phyloP scores from a whole-genome alignment of 2,329 filamentous ascomycete species.

The Shiraia bambusicola region DNA sequence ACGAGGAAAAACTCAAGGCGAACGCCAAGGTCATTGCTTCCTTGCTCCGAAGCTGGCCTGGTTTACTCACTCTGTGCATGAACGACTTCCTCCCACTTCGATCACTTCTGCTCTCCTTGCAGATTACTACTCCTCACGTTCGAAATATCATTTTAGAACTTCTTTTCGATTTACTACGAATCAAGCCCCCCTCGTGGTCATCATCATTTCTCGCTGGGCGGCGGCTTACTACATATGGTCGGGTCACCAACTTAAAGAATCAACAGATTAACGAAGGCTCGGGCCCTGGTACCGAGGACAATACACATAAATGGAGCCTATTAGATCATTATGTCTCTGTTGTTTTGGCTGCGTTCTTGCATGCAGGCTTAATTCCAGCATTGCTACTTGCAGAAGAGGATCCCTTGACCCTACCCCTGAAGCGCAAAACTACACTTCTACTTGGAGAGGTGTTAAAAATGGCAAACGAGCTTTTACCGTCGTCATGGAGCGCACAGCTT shows the following conservation, averaged over 20 bases:
- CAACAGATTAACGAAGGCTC: constrained; percentile 53
- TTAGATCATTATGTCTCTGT: constrained; percentile 93
- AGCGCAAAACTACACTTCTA: constrained; percentile 85
- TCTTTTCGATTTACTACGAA: constrained; percentile 78
- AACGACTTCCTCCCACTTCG: constrained; percentile 81
- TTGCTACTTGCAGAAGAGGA: constrained; percentile 65
- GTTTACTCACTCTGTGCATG: constrained; percentile 83
- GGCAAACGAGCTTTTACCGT: constrained; percentile 80
- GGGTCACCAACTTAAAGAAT: constrained; percentile 80
- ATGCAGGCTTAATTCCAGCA: constrained; percentile 66
- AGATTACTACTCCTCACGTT: constrained; percentile 58
- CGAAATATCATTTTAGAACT: constrained; percentile 84
- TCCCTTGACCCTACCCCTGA: constrained; percentile 67
- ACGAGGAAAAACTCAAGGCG: constrained; percentile 71
- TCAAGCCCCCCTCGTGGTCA: constrained; percentile 93
- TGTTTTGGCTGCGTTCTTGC: constrained; percentile 80
- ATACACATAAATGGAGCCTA: constrained; percentile 69
- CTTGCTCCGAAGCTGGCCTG: constrained; percentile 90
- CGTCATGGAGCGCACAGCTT: constrained; percentile 76
- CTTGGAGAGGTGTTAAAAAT: constrained; percentile 91
- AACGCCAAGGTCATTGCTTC: constrained; percentile 92
- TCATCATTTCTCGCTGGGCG: constrained; percentile 92
- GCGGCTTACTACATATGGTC: constrained; percentile 91
- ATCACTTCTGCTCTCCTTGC: constrained; percentile 71
- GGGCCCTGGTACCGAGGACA: constrained; percentile 66